Evolutionary conservation across 805 yeast species (phyloP).

Genomic region (Sungouiella thailandica): DNA sequence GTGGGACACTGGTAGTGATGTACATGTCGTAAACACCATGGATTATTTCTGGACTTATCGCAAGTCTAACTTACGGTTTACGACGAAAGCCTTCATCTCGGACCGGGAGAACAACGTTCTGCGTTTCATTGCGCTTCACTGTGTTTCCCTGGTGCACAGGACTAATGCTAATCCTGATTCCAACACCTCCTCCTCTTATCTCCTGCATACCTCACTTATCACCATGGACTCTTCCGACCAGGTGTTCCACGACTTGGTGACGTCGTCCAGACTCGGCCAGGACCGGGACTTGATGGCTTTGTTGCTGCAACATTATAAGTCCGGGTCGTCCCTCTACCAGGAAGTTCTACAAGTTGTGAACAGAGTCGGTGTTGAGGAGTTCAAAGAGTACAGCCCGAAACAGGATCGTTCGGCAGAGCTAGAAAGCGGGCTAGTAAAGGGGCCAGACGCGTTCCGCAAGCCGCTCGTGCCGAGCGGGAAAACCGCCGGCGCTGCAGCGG

Average conservation of each 20-base stretch:
- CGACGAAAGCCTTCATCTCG: too few relatives aligned
- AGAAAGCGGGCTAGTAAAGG: background rate
- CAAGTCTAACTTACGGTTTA: too few relatives aligned
- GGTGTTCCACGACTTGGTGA: slow-evolving; percentile 4
- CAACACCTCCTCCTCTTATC: too few relatives aligned
- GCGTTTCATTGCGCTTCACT: too few relatives aligned
- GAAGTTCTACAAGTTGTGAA: slow-evolving; percentile 11
- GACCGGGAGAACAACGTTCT: too few relatives aligned
- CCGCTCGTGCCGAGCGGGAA: background rate
- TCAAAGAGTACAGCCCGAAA: background rate
- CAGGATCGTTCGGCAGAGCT: background rate
- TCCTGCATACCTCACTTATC: too few relatives aligned
- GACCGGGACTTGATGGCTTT: slow-evolving; percentile 2
- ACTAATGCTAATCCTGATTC: too few relatives aligned
- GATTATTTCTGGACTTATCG: too few relatives aligned
- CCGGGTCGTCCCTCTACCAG: slow-evolving; percentile 2
- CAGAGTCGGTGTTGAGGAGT: slow-evolving; percentile 5
- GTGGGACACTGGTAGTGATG: too few relatives aligned
- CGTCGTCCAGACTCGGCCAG: slow-evolving; percentile 3
- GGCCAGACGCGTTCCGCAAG: background rate
- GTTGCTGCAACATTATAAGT: background rate
- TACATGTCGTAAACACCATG: too few relatives aligned
- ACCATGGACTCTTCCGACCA: too few relatives aligned
- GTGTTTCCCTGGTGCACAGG: too few relatives aligned
- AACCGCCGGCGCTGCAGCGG: background rate